Evolutionary conservation across 257 asterid species (phyloP), one percentile per base, ranked within the genome.

Genomic region (Osmanthus fragrans): DNA sequence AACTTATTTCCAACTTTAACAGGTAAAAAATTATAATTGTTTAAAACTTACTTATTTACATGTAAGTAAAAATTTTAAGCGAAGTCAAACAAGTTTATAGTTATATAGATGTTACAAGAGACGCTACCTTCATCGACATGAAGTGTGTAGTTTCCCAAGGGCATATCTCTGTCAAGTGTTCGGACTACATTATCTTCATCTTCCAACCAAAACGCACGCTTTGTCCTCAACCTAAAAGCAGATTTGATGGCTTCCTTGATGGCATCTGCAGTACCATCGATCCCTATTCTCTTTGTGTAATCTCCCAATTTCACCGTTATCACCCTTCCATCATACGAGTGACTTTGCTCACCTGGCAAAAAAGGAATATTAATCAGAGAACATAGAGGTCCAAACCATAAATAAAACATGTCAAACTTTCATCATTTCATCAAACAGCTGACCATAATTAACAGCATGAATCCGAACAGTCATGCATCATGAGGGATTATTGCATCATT

Each of bases 171-270:
- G 86, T 91, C 96, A 18, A 95, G 87, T 76, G 97, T 58, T 37
- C 96, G 89, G 25, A 95, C 89, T 2, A 95, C 90, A 70, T 70
- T 84, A 58, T 88, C 97, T 84, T 90, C 99, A 75, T 93, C 99
- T 81, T 92, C 99, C 87, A 95, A 85, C 97, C 98, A 92, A 78
- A 92, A 95, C 37, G 96, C 94, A 19, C 98, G 94, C 73, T 85
- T 91, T 2, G 98, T 89, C 77, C 98, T 89, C 74, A 92, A 79
- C 77, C 94, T 71, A 76, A 95, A 95, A 71, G 97, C 89, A 66
- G 96, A 88, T 76, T 89, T 88, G 77, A 95, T 90, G 66, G 99
- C 86, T 78, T 91, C 96, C 82, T 90, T 92, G 82, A 92, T 95
- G 73, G 96, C 97, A 39, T 88, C 93, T 66, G 92, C 79, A 49